Percentiles rank a stretch among this genome's conserved stretches.
Conservation (phyloP, 2,329 filamentous ascomycete species). For the Lasiodiplodia sp. region DNA sequence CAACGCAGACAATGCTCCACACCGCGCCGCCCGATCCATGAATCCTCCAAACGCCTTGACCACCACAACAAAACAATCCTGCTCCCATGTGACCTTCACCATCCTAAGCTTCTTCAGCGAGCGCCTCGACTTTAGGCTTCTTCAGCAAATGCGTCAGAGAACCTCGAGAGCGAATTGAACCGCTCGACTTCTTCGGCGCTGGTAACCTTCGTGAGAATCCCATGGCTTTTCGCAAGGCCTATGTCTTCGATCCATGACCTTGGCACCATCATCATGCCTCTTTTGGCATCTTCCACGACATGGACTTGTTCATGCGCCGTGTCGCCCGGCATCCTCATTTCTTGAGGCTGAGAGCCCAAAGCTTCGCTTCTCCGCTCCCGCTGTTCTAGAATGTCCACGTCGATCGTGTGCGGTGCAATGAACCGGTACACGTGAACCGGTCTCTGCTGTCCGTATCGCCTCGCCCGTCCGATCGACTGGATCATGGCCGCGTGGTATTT, state of each 20-base stretch:
- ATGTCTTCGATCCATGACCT: conserved; percentile 34
- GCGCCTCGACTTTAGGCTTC: conserved; percentile 32
- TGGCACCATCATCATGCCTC: conserved; percentile 39
- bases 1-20: conserved; percentile 24
- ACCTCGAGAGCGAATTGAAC: conserved; percentile 40
- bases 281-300: conserved; percentile 34
- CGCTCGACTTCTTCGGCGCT: conserved; percentile 31
- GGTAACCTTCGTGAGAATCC: not conserved
- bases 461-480: conserved; percentile 68
- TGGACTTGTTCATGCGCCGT: conserved; percentile 31
- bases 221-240: not conserved
- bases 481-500: conserved; percentile 66
- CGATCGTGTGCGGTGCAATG: conserved; percentile 76
- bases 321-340: not conserved
- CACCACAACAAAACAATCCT: not conserved
- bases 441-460: conserved; percentile 65
- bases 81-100: not conserved
- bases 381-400: conserved; percentile 57
- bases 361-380: conserved; percentile 42
- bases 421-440: conserved; percentile 71
- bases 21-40: not conserved
- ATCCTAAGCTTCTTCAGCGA: conserved; percentile 30
- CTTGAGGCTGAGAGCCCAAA: not conserved
- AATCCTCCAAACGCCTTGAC: not conserved
- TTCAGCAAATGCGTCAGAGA: conserved; percentile 39